Evolutionary conservation across 2,329 filamentous ascomycete species (phyloP), one percentile per base, ranked within the genome.

Genomic region (Parasarocladium wereldwijsianum): DNA sequence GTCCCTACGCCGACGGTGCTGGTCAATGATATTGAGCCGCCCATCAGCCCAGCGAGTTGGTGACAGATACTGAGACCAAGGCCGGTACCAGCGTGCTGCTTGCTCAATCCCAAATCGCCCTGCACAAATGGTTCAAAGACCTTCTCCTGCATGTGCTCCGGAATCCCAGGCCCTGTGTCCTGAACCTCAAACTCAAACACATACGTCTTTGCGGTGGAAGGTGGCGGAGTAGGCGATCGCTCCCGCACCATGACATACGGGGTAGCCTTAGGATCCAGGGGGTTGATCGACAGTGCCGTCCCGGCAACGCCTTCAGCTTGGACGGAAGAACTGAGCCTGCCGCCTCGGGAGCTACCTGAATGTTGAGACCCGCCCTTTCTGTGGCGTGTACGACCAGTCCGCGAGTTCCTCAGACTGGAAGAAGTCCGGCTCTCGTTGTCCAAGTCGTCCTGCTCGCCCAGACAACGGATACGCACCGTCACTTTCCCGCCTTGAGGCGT

Each of bases 71-170:
- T 87, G 32, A 94, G 52, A 2, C 86, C 86, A 2, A 93, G 59
- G 4, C 86, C 86, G 1, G 86, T 93, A 11, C 86, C 86, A 12
- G 84, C 84, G 46, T 77, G 92, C 45, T 90, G 90, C 51, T 84
- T 92, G 57, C 80, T 92, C 11, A 94, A 57, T 1, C 84, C 81
- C 2, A 90, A 58, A 46, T 93, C 85, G n/a, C 81, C 86, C 51
- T 94, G 86, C 0, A 93, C 81, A 45, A 94, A 94, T 1, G 86
- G 86, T 49, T 93, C 86, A 47, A 94, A 94, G 8, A 94, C 83
- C 40, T 76, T 76, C 33, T 81, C 63, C 41, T 85, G 83, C 50
- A 92, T 70, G 38, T 77, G 59, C 6, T 75, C 68, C 0, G 83
- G 72, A 33, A 93, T 93, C 17, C 86, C 86, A 1, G 84, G 85